Conservation (phyloP, 106 monocot genomes). For the Dendrobium nobile region DNA sequence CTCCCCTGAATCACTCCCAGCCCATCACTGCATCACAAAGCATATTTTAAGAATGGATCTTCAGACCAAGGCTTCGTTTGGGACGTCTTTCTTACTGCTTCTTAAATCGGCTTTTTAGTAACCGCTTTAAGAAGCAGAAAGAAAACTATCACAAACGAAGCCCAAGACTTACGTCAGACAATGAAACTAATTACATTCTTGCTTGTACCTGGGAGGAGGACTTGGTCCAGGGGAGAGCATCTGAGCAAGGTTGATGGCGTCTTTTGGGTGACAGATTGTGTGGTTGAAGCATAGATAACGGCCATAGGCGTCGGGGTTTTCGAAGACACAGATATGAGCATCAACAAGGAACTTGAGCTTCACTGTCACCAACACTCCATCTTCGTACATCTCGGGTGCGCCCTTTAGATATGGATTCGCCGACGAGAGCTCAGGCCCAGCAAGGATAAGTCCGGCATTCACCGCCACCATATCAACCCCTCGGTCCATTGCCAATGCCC, state of each 20-base stretch:
- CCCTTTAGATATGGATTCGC: constrained; percentile 62
- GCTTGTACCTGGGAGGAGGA: constrained; percentile 34
- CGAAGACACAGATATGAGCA: constrained; percentile 59
- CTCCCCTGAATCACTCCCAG: constrained; percentile 38
- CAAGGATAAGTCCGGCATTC: constrained; percentile 55
- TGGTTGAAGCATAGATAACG: constrained; percentile 84
- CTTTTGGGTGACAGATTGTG: constrained; percentile 49
- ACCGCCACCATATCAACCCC: constrained; percentile 74
- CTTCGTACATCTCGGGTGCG: constrained; percentile 76
- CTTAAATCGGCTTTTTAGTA: too few relatives aligned
- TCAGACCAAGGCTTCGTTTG: background rate
- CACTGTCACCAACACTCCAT: constrained; percentile 73
- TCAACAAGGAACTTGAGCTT: constrained; percentile 56
- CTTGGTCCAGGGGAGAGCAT: constrained; percentile 30
- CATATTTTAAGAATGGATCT: background rate
- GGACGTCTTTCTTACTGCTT: too few relatives aligned
- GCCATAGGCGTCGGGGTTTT: constrained; percentile 57
- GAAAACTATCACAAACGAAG: too few relatives aligned
- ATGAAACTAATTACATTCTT: background rate
- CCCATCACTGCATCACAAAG: constrained; percentile 40
- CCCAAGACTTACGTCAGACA: background rate
- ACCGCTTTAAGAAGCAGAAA: too few relatives aligned
- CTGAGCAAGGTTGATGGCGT: constrained; percentile 56
- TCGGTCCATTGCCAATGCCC: constrained; percentile 94
- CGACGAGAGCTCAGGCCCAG: constrained; percentile 28